Percentiles rank a stretch among this genome's conserved stretches.
Evolutionary conservation across 2,329 filamentous ascomycete genomes (phyloP).

Genomic region (Pseudocercospora fijiensis): DNA sequence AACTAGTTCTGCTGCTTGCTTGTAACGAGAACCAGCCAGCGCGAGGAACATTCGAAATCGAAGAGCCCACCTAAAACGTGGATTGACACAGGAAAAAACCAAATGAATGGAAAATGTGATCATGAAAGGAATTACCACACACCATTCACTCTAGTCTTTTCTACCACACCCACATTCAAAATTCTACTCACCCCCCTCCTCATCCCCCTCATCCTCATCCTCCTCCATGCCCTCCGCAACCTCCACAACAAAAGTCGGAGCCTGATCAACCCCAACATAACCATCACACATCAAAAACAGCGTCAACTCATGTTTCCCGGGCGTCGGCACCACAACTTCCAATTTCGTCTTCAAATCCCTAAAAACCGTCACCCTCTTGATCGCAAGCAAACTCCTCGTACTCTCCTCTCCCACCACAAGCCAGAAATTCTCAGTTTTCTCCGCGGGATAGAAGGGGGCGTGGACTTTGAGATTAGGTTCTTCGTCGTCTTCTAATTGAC

Average conservation of each 20-base stretch:
- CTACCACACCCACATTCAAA: background rate
- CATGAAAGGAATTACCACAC: too few relatives aligned
- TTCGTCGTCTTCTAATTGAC: conserved; percentile 71
- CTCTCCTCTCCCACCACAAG: conserved; percentile 91
- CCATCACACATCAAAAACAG: conserved; percentile 96
- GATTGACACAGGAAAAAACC: too few relatives aligned
- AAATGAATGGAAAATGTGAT: too few relatives aligned
- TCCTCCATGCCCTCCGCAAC: conserved; percentile 94
- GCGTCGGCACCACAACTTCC: conserved; percentile 82
- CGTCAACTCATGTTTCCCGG: conserved; percentile 84
- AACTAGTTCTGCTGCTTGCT: too few relatives aligned
- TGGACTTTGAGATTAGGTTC: conserved; percentile 82
- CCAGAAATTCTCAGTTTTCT: conserved; percentile 99
- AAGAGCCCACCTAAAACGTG: too few relatives aligned
- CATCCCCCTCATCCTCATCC: conserved; percentile 80
- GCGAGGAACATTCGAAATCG: too few relatives aligned
- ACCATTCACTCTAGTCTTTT: too few relatives aligned
- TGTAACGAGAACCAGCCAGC: too few relatives aligned
- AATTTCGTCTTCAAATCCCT: conserved; percentile 73
- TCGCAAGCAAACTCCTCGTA: conserved; percentile 81
- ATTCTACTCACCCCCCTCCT: conserved; percentile 44
- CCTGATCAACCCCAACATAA: conserved; percentile 96
- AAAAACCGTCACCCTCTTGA: conserved; percentile 90
- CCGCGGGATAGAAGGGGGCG: conserved; percentile 86
- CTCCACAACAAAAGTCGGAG: conserved; percentile 79